Conservation (phyloP, 2,329 filamentous ascomycete species). For the Chrysoporthe cubensis region DNA sequence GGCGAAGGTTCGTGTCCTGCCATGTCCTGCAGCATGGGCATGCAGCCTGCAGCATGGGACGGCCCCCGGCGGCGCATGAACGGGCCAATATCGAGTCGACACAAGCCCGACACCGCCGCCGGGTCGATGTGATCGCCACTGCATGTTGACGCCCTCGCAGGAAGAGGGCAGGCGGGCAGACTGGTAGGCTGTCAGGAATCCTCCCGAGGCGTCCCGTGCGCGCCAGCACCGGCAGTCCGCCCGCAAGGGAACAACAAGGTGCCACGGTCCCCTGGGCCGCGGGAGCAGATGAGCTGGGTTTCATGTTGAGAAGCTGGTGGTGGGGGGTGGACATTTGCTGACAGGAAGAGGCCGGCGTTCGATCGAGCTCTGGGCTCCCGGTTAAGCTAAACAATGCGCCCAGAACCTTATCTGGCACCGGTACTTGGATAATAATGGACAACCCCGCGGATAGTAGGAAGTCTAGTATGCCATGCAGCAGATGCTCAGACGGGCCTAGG, state of each 20-base stretch:
- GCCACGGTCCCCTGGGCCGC: too few relatives aligned
- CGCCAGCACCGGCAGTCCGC: neutral
- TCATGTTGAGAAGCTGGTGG: too few relatives aligned
- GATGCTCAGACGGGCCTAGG: conserved; percentile 2
- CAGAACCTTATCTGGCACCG: too few relatives aligned
- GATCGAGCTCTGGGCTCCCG: too few relatives aligned
- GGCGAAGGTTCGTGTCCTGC: neutral
- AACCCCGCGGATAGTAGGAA: too few relatives aligned
- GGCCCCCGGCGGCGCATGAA: neutral
- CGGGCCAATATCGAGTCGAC: neutral
- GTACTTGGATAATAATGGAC: too few relatives aligned
- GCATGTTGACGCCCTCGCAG: neutral
- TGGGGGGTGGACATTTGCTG: too few relatives aligned
- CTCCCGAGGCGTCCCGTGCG: neutral
- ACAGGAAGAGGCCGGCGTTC: too few relatives aligned
- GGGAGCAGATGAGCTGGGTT: too few relatives aligned
- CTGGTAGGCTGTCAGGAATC: neutral
- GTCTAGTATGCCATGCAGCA: neutral
- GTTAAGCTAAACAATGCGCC: too few relatives aligned
- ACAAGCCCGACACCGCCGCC: neutral
- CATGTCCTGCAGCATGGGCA: too few relatives aligned
- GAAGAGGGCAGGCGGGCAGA: neutral
- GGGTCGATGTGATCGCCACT: conserved; percentile 3
- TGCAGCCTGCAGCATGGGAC: neutral
- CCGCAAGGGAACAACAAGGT: neutral